Conservation (phyloP, 495 filamentous ascomycete species). For the Penicillium simplicissimum region DNA sequence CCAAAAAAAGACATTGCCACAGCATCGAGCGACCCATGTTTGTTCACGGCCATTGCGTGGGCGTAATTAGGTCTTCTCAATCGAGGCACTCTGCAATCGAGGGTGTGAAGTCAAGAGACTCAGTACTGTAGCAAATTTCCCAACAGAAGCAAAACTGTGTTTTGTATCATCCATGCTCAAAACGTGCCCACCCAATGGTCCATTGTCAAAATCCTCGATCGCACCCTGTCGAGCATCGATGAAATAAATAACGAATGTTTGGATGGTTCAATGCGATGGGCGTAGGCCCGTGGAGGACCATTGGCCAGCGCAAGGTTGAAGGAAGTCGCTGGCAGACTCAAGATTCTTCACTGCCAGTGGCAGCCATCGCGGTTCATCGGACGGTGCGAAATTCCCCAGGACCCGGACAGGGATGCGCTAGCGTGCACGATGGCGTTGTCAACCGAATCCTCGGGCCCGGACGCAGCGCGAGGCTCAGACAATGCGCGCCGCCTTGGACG, state of each 20-base stretch:
- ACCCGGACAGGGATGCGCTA: constrained; percentile 9
- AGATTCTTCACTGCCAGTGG: neutral
- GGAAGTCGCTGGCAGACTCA: neutral
- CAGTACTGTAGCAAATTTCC: too few relatives aligned
- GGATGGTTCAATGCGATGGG: neutral
- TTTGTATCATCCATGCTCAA: too few relatives aligned
- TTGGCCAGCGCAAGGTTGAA: neutral
- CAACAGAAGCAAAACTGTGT: neutral
- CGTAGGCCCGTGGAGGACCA: neutral
- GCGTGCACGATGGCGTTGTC: neutral
- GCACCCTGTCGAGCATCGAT: neutral
- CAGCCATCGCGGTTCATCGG: neutral
- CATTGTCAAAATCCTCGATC: neutral
- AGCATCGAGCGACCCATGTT: neutral
- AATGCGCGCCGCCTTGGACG: neutral
- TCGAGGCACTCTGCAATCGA: too few relatives aligned
- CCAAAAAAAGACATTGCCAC: constrained; percentile 1
- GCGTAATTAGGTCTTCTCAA: too few relatives aligned
- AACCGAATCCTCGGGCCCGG: neutral
- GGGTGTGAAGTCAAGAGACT: too few relatives aligned
- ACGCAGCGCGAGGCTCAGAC: constrained; percentile 1
- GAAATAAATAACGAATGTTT: neutral
- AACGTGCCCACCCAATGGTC: too few relatives aligned
- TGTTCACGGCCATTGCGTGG: neutral
- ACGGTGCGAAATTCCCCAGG: constrained; percentile 6